phyloP scores from a whole-genome alignment of 345 rosid genomes.

The Linum lewisii region DNA sequence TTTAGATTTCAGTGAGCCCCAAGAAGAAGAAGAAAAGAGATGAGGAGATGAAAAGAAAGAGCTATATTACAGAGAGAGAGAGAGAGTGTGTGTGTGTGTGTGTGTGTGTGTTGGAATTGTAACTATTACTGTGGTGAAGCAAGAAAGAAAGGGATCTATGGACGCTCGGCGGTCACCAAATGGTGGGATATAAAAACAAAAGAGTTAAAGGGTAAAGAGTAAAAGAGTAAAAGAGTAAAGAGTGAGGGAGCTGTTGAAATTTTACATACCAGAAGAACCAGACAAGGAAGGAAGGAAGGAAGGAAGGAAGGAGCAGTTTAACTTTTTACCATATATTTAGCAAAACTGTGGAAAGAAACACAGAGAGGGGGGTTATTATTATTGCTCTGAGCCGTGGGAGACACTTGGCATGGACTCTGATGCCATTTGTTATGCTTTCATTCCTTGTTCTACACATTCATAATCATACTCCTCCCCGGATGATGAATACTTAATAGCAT shows the following conservation, averaged over 20 bases:
- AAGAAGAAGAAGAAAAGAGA: neutral
- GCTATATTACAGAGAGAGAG: constrained; percentile 18
- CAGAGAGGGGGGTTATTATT: neutral
- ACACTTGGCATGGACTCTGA: constrained; percentile 7
- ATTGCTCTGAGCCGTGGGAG: constrained; percentile 7
- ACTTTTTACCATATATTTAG: constrained; percentile 39
- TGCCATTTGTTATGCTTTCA: constrained; percentile 62
- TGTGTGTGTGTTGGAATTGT: constrained; percentile 39
- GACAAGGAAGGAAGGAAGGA: constrained; percentile 13
- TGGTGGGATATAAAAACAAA: too few species aligned
- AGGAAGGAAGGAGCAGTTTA: constrained; percentile 15
- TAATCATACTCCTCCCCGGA: too few species aligned
- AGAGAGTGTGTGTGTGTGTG: constrained; percentile 16
- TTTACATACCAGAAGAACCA: too few species aligned
- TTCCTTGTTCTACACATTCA: constrained; percentile 31
- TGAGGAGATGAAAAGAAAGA: neutral
- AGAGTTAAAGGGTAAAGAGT: neutral
- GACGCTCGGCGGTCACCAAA: constrained; percentile 78
- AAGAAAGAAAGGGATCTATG: constrained; percentile 24
- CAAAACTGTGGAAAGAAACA: constrained; percentile 6
- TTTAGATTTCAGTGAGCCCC: constrained; percentile 26
- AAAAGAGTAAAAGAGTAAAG: too few species aligned
- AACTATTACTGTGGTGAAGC: too few species aligned
- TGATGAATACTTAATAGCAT: neutral
- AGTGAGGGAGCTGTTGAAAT: constrained; percentile 20